Percentiles rank a stretch among this genome's conserved stretches.
These are phyloP conservation scores for Tylopilus sp. DNA, from an alignment of 768 basidiomycete genomes.

Conservation along the genomic window DNA sequence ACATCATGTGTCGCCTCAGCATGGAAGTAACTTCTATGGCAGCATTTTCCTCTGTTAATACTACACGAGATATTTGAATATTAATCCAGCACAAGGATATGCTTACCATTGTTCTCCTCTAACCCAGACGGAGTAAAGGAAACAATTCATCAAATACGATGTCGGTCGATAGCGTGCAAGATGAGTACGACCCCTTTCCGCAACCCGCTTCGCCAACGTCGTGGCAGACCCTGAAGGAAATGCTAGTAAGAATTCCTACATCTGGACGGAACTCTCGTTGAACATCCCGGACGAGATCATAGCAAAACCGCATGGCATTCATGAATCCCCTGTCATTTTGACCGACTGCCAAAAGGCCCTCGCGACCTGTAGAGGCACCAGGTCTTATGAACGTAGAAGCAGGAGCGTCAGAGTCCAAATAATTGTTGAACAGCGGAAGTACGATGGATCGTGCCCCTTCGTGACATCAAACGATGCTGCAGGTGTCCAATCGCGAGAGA, in stretches of 20 bases:
- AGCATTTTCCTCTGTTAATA: conserved; percentile 11
- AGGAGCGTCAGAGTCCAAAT: conserved; percentile 8
- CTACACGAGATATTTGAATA: not conserved
- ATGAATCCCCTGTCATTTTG: conserved; percentile 18
- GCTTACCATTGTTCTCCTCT: conserved; percentile 2
- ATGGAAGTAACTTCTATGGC: conserved; percentile 12
- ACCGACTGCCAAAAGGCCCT: conserved; percentile 14
- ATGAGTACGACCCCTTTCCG: conserved; percentile 3
- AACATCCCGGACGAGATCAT: conserved; percentile 4
- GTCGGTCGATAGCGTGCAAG: not conserved
- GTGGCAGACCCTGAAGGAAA: conserved; percentile 16
- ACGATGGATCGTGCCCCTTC: not conserved
- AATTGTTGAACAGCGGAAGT: conserved; percentile 13
- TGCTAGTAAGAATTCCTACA: not conserved
- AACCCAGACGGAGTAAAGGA: conserved; percentile 5
- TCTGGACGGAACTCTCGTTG: not conserved
- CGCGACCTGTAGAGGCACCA: conserved; percentile 16
- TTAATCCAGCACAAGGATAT: not conserved
- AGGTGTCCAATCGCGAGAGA: conserved; percentile 3
- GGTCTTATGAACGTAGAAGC: conserved; percentile 11
- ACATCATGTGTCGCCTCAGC: conserved; percentile 12
- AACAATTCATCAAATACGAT: conserved; percentile 10
- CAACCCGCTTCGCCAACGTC: conserved; percentile 13
- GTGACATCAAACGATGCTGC: conserved; percentile 8
- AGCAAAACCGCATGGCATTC: conserved; percentile 15